Evolutionary conservation across 2,329 filamentous ascomycete species (phyloP), one percentile per base, ranked within the genome.

Genomic region (Epichloe coenophiala): DNA sequence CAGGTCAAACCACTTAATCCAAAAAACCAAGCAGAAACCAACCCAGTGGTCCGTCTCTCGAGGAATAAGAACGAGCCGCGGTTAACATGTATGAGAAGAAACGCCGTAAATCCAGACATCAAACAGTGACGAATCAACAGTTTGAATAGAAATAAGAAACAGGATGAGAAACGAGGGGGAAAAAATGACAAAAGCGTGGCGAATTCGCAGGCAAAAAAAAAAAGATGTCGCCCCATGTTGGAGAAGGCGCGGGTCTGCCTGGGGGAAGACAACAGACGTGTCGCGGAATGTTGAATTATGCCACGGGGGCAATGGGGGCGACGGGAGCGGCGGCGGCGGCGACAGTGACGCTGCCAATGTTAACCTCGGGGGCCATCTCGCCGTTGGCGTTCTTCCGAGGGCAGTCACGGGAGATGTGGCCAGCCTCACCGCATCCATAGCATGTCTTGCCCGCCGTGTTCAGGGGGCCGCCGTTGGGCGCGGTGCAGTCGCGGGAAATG

Each of bases 361-460:
- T 71, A 47, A 71, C 68, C 53, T 75, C 71, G 47, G 61, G 61
- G 52, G 61, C 64, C 50, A 76, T 69, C 57, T 80, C 77, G 59
- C 71, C 73, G 59, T 69, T 71, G 56, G 69, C 66, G 59, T 64
- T 69, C 80, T 84, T 83, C 80, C 89, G 69, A 53, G 89, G 86
- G 76, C 93, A 96, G 61, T 97, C 91, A 56, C 91, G 86, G 53
- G 88, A 95, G 70, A 97, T 97, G 71, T 97, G 91, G 49, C 93
- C 93, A 52, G 89, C 82, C 74, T 96, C 87, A 58, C 91, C 88
- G 67, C 93, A 98, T 69, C 90, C 86, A 76, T 98, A 98, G 81
- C 93, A 98, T 57, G 90, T 95, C 82, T 97, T 98, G 65, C 91
- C 91, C 56, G 88, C 88, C 57, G 88, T 94, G 79, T 93, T 96